phyloP scores from a whole-genome alignment of 768 basidiomycete genomes.

The Calocybe indica region DNA sequence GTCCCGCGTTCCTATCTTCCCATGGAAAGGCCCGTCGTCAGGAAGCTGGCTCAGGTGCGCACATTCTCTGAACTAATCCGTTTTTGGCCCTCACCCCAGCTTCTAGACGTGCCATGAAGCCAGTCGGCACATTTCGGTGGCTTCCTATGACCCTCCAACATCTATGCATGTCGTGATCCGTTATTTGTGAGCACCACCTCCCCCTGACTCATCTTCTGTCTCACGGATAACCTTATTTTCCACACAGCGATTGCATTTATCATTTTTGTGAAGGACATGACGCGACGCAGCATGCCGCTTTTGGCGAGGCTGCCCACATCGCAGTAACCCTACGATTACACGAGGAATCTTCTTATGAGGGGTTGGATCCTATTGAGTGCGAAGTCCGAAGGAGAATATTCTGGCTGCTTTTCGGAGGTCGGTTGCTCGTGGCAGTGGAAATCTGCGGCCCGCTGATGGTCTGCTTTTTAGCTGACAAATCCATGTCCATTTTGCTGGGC shows the following conservation, averaged over 20 bases:
- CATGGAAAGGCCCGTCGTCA: constrained; percentile 79
- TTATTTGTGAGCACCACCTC: constrained; percentile 62
- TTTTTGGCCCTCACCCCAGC: background rate
- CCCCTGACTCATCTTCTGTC: constrained; percentile 3
- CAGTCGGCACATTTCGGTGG: constrained; percentile 73
- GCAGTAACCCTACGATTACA: constrained; percentile 81
- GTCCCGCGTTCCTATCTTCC: constrained; percentile 85
- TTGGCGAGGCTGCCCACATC: constrained; percentile 82
- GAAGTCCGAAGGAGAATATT: constrained; percentile 83
- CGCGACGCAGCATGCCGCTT: constrained; percentile 81
- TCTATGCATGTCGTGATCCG: constrained; percentile 84
- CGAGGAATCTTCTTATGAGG: constrained; percentile 79
- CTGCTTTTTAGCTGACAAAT: constrained; percentile 67
- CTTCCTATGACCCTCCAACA: constrained; percentile 77
- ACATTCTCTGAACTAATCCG: background rate
- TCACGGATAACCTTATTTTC: constrained; percentile 3
- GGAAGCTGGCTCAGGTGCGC: constrained; percentile 62
- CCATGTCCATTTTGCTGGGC: constrained; percentile 80
- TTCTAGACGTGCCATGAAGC: constrained; percentile 71
- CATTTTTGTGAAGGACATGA: constrained; percentile 88
- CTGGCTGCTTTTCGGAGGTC: constrained; percentile 88
- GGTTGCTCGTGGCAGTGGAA: constrained; percentile 14
- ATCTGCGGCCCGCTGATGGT: constrained; percentile 3
- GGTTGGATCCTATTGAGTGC: constrained; percentile 80
- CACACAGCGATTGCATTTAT: constrained; percentile 68